Percentiles rank a stretch among this genome's conserved stretches.
phyloP scores from a whole-genome alignment of 139 green algal genomes.

The Volvox africanus region DNA sequence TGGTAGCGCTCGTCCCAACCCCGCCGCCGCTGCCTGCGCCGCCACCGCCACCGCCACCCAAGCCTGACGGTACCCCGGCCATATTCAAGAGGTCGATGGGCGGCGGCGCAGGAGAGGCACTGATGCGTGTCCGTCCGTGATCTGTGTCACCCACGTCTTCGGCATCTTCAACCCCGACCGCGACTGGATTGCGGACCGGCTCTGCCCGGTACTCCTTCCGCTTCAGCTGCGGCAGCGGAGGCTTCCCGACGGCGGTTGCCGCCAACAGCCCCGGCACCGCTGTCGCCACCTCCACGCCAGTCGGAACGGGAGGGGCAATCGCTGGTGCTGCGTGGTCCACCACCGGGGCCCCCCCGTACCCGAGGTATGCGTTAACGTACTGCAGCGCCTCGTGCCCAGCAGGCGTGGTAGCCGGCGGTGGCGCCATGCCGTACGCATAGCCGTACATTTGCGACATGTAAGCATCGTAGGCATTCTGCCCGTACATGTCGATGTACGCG shows the following conservation, averaged over 20 bases:
- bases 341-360: neutral
- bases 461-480: neutral
- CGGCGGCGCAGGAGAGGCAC: conserved; percentile 24
- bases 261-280: neutral
- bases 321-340: neutral
- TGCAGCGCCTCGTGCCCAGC: conserved; percentile 34
- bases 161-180: neutral
- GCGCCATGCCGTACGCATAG: conserved; percentile 48
- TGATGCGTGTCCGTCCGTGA: neutral
- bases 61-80: neutral
- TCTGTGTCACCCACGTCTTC: neutral
- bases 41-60: neutral
- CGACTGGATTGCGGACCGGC: neutral
- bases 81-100: conserved; percentile 16
- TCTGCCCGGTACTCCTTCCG: conserved; percentile 43
- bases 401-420: conserved; percentile 1
- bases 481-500: neutral
- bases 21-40: neutral
- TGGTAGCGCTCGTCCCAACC: neutral
- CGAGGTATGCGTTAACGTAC: conserved; percentile 28
- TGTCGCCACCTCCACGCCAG: neutral
- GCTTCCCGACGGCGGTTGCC: neutral
- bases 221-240: neutral
- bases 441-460: conserved; percentile 41
- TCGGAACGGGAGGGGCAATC: neutral